Evolutionary conservation across 768 basidiomycete species (phyloP).

Genomic region (Collybia nuda): DNA sequence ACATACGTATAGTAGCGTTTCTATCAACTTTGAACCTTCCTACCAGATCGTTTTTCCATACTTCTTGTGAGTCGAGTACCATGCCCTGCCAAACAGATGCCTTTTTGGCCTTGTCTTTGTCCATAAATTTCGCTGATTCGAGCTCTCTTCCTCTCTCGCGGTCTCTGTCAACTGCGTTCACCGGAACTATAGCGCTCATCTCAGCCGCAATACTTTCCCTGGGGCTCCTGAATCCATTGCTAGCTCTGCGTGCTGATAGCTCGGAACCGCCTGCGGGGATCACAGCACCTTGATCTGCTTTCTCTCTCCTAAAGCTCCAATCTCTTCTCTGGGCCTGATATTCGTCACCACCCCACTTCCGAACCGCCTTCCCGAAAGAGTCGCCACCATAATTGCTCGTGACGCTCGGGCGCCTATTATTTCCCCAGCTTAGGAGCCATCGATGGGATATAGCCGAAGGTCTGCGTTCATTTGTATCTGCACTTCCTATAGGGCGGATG

Average conservation of each 20-base stretch:
- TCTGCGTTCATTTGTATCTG: constrained; percentile 11
- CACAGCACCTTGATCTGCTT: constrained; percentile 29
- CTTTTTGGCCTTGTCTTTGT: constrained; percentile 17
- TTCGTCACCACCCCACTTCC: constrained; percentile 42
- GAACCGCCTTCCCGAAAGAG: constrained; percentile 39
- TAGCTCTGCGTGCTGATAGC: constrained; percentile 11
- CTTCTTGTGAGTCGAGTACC: constrained; percentile 53
- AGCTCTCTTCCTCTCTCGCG: constrained; percentile 15
- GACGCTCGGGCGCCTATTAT: constrained; percentile 39
- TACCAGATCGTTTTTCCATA: constrained; percentile 64
- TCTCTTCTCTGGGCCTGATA: constrained; percentile 42
- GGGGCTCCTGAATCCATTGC: constrained; percentile 26
- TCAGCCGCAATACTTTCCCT: constrained; percentile 28
- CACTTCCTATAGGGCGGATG: constrained; percentile 13
- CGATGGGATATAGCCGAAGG: constrained; percentile 14
- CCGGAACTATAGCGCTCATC: constrained; percentile 5
- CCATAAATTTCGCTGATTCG: constrained; percentile 4
- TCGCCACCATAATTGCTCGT: constrained; percentile 36
- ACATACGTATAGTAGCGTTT: constrained; percentile 39
- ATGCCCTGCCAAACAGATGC: constrained; percentile 44
- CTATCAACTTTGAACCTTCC: constrained; percentile 65
- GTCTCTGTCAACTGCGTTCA: constrained; percentile 1
- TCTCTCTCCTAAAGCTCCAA: constrained; percentile 65
- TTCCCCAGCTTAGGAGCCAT: constrained; percentile 19
- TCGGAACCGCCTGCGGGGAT: neutral